These are phyloP conservation scores for Oidium heveae DNA, from an alignment of 2,329 filamentous ascomycete genomes.

Conservation along the genomic window DNA sequence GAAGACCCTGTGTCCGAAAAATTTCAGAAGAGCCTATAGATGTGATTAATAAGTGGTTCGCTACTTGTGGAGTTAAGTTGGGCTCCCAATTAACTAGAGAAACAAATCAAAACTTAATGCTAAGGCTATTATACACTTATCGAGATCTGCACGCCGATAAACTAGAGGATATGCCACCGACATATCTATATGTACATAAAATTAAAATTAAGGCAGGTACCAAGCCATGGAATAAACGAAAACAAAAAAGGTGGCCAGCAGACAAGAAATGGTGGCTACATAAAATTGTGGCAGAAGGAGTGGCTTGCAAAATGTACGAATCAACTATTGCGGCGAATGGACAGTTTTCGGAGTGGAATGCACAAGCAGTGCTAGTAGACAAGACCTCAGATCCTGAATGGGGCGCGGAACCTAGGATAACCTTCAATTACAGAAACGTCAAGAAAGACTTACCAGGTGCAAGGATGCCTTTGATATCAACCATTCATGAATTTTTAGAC, in stretches of 20 bases:
- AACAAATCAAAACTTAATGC: neutral
- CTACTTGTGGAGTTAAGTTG: neutral
- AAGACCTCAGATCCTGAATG: neutral
- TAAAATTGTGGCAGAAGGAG: neutral
- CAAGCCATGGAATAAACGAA: neutral
- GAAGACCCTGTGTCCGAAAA: neutral
- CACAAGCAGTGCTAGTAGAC: neutral
- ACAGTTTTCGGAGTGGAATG: neutral
- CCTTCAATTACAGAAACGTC: neutral
- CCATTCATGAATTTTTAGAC: too few species aligned
- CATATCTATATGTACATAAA: neutral
- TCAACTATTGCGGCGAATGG: neutral
- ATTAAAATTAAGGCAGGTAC: neutral
- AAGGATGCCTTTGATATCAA: too few species aligned
- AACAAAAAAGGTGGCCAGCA: neutral
- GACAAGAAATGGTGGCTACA: neutral
- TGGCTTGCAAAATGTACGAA: neutral
- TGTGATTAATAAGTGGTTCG: neutral
- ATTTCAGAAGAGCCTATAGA: neutral
- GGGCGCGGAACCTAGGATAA: neutral
- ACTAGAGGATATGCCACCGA: neutral
- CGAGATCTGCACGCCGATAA: neutral
- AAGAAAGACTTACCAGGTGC: neutral
- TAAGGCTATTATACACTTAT: neutral
- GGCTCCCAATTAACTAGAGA: neutral